phyloP scores from a whole-genome alignment of 805 yeast genomes.

The Clavispora fructus region DNA sequence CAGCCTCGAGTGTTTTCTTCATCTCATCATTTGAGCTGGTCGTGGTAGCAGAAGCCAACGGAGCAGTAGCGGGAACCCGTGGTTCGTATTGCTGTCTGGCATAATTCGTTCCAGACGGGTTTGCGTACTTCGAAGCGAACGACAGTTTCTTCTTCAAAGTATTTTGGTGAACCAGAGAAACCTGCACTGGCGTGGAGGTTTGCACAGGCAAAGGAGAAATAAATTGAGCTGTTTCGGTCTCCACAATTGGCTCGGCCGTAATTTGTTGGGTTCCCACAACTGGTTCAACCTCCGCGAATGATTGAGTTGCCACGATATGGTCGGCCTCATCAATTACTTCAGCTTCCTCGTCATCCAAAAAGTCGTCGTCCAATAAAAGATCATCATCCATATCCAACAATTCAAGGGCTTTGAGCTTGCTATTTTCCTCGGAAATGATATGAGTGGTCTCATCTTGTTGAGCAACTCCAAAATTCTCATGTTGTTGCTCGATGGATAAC shows the following conservation, averaged over 20 bases:
- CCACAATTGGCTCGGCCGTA: too few relatives aligned
- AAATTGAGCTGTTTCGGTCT: neutral
- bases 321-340: too few relatives aligned
- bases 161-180: neutral
- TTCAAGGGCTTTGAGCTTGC: slow-evolving; percentile 9
- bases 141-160: slow-evolving; percentile 2
- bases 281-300: neutral
- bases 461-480: neutral
- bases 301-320: neutral
- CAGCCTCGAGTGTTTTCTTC: slow-evolving; percentile 32
- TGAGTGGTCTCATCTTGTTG: neutral
- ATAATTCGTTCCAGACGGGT: slow-evolving; percentile 2
- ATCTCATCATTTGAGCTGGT: neutral
- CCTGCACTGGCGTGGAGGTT: neutral
- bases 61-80: neutral
- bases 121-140: neutral
- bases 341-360: slow-evolving; percentile 25
- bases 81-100: slow-evolving; percentile 1
- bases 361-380: slow-evolving; percentile 31
- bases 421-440: neutral
- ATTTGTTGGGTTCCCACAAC: neutral
- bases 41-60: neutral
- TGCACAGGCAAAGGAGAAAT: neutral
- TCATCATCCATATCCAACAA: slow-evolving; percentile 27
- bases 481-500: neutral